Percentiles rank a stretch among this genome's conserved stretches.
Conservation (phyloP, 2,329 filamentous ascomycete species). For the Colletotrichum lindemuthianum region DNA sequence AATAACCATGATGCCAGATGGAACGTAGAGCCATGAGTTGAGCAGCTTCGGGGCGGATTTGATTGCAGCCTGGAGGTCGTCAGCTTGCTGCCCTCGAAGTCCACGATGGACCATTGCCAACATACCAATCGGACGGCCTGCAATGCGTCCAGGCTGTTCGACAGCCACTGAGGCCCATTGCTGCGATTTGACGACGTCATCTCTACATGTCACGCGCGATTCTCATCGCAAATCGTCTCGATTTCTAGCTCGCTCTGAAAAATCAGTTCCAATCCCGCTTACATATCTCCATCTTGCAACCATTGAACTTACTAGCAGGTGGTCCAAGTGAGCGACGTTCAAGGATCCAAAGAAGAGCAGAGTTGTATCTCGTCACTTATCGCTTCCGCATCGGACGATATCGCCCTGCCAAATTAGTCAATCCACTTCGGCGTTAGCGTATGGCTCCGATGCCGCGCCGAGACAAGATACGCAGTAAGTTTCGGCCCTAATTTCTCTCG, state of each 20-base stretch:
- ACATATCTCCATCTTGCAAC: not conserved
- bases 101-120: not conserved
- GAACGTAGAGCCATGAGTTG: conserved; percentile 61
- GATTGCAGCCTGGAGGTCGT: not conserved
- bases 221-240: not conserved
- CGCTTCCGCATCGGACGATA: not conserved
- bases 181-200: conserved; percentile 8
- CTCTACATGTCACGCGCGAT: not conserved
- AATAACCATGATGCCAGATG: conserved; percentile 53
- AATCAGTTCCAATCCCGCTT: not conserved
- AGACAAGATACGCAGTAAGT: conserved; percentile 1
- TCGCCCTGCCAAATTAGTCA: conserved; percentile 16
- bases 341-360: no score
- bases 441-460: conserved; percentile 21
- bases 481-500: not conserved
- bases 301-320: not conserved
- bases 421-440: conserved; percentile 11
- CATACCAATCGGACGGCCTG: conserved; percentile 30
- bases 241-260: no score
- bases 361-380: not conserved
- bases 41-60: conserved; percentile 40
- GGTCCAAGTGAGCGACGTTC: not conserved
- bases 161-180: conserved; percentile 15
- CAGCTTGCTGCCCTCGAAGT: not conserved
- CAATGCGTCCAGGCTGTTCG: not conserved